Base-by-base conservation (phyloP, 2,329 filamentous ascomycete species). In the Botrytis hyacinthi region DNA sequence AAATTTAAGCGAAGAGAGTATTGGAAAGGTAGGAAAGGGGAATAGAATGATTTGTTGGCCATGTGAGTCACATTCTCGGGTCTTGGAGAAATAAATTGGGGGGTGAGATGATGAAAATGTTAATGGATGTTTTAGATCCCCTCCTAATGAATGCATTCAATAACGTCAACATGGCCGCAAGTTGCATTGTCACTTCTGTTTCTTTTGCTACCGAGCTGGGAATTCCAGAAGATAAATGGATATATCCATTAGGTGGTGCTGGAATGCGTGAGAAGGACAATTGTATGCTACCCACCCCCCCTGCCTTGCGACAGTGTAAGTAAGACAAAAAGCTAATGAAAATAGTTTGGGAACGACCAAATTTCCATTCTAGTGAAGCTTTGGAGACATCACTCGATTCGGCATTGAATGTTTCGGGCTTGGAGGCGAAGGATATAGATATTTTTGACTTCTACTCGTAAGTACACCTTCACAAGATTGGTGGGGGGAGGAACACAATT, bases 61-160 rank as follows among this genome's bases (percentile, higher is more conserved):
- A 22, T 92, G 90, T 91, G 80, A 71, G 86, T 81, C 46, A 62
- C 29, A 18, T 10, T 51, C 65, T 46, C 8, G 9, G 62, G 9
- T 70, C 35, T 37, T 12, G 5, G 2, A 29, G 6, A 29, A 20
- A 2, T 4, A 1, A 10, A 6, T 0, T 0, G 16, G 29, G n/a
- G 16, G 26, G 12, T 35, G 4, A 10, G 20, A 42, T n/a, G 9
- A 57, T 3, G 22, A 2, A 7, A 14, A 35, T n/a, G 29, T 76
- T 80, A 74, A 80, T 70, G 63, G 1, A 3, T 22, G 1, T 66
- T 1, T 37, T 66, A 92, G 89, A 92, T 81, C 89, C 90, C 0
- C 82, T 92, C 0, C 81, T 92, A 16, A 92, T 92, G 90, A 92
- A 92, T 77, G 90, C 90, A 0, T 92, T 92, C 81, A 92, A 92